Conservation (phyloP, 2,329 filamentous ascomycete genomes). For the Phyllosticta citriasiana region DNA sequence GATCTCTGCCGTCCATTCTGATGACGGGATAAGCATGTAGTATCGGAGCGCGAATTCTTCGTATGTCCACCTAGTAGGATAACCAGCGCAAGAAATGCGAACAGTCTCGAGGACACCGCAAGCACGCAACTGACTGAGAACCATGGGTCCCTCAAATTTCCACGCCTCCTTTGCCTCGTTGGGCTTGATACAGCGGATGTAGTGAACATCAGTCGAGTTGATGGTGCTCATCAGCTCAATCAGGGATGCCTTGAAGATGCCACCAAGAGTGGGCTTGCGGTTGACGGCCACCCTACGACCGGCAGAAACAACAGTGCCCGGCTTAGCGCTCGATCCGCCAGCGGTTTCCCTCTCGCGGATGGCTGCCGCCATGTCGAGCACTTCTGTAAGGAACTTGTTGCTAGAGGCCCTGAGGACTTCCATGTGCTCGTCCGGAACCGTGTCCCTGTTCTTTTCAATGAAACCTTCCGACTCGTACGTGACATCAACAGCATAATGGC, state of each 20-base stretch:
- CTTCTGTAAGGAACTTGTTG: slow-evolving; percentile 74
- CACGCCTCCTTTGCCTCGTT: slow-evolving; percentile 95
- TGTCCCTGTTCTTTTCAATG: slow-evolving; percentile 98
- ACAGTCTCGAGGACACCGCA: slow-evolving; percentile 99
- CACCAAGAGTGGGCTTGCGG: slow-evolving; percentile 91
- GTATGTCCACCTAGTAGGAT: slow-evolving; percentile 96
- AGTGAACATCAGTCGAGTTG: slow-evolving; percentile 95
- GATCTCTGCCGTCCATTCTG: slow-evolving; percentile 87
- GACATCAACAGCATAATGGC: slow-evolving; percentile 95
- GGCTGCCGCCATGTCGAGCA: slow-evolving; percentile 73
- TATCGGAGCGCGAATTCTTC: slow-evolving; percentile 96
- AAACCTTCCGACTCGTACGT: slow-evolving; percentile 99
- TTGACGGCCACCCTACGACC: slow-evolving; percentile 87
- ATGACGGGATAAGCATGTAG: slow-evolving; percentile 92
- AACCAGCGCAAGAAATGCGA: slow-evolving; percentile 92
- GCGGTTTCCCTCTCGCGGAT: slow-evolving; percentile 80
- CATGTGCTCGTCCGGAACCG: slow-evolving; percentile 96
- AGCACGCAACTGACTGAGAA: slow-evolving; percentile 89
- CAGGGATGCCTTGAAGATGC: slow-evolving; percentile 96
- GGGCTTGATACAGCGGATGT: slow-evolving; percentile 98
- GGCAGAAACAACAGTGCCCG: slow-evolving; percentile 48
- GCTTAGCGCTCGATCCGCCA: slow-evolving; percentile 58
- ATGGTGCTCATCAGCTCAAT: slow-evolving; percentile 98
- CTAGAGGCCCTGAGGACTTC: slow-evolving; percentile 76
- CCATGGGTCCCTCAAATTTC: slow-evolving; percentile 99